A percentile compares a stretch with the other conserved stretches of the same genome.
phyloP scores from a whole-genome alignment of 306 rosid genomes.

The Lathyrus tuberosus region DNA sequence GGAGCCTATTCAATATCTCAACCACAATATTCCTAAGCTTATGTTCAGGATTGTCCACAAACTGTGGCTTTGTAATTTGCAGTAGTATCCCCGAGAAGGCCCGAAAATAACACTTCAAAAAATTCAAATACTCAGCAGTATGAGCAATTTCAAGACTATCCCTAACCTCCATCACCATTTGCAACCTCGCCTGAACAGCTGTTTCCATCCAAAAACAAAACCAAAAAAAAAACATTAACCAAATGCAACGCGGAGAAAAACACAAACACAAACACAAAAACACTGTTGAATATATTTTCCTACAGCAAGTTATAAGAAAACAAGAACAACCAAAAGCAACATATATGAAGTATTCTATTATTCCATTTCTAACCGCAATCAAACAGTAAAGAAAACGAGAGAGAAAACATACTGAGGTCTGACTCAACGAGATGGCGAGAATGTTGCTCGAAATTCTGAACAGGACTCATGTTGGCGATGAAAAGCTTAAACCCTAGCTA shows the following conservation, averaged over 20 bases:
- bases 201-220: constrained; percentile 23
- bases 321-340: too few relatives aligned
- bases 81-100: constrained; percentile 75
- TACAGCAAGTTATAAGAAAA: neutral
- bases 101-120: constrained; percentile 84
- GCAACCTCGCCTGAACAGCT: constrained; percentile 80
- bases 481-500: constrained; percentile 49
- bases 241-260: constrained; percentile 6
- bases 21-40: constrained; percentile 91
- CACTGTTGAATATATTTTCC: constrained; percentile 2
- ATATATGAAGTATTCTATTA: too few relatives aligned
- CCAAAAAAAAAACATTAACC: neutral
- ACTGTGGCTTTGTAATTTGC: constrained; percentile 86
- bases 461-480: constrained; percentile 73
- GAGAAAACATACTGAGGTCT: constrained; percentile 61
- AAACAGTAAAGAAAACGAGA: constrained; percentile 16
- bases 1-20: constrained; percentile 94
- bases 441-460: constrained; percentile 94
- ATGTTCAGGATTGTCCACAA: constrained; percentile 78
- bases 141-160: constrained; percentile 98
- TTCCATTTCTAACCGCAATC: neutral
- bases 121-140: constrained; percentile 95
- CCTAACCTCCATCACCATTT: constrained; percentile 96
- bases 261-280: neutral
- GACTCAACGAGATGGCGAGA: constrained; percentile 77